Conservation (phyloP, 352 stramenopile genomes). For the Phytophthora hybrid region DNA sequence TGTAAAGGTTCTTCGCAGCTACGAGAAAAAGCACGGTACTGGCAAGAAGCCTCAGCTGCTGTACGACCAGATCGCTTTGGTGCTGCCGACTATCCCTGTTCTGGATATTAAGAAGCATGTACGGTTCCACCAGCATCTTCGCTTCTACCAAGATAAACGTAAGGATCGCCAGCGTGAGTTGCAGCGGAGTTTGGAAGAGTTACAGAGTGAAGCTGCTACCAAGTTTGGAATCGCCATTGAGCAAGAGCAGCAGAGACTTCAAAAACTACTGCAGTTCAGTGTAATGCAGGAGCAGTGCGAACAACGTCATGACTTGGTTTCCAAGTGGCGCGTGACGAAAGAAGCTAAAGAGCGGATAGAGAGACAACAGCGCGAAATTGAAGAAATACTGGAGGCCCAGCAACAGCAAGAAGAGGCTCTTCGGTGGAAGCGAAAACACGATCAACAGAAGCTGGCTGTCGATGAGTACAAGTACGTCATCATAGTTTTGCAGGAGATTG, state of each 20-base stretch:
- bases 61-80: slow-evolving; percentile 63
- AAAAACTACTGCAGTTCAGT: slow-evolving; percentile 46
- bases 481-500: background rate
- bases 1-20: slow-evolving; percentile 59
- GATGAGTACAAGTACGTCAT: slow-evolving; percentile 63
- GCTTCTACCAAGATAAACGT: slow-evolving; percentile 66
- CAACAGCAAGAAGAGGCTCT: slow-evolving; percentile 49
- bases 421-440: slow-evolving; percentile 52
- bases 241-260: slow-evolving; percentile 37
- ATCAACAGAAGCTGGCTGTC: slow-evolving; percentile 58
- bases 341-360: slow-evolving; percentile 68
- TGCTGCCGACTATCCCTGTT: slow-evolving; percentile 49
- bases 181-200: slow-evolving; percentile 43
- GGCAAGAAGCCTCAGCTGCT: slow-evolving; percentile 62
- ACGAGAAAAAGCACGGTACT: slow-evolving; percentile 41
- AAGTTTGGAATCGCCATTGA: slow-evolving; percentile 40
- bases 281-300: slow-evolving; percentile 52
- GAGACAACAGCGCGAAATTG: slow-evolving; percentile 63
- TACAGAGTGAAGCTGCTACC: slow-evolving; percentile 36
- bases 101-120: slow-evolving; percentile 59
- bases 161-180: slow-evolving; percentile 58
- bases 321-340: slow-evolving; percentile 59
- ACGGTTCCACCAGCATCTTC: slow-evolving; percentile 67
- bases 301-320: slow-evolving; percentile 52
- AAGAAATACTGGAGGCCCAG: slow-evolving; percentile 49